Evolutionary conservation across 768 basidiomycete species (phyloP), one percentile per base, ranked within the genome.

Genomic region (Lentinus brumalis): DNA sequence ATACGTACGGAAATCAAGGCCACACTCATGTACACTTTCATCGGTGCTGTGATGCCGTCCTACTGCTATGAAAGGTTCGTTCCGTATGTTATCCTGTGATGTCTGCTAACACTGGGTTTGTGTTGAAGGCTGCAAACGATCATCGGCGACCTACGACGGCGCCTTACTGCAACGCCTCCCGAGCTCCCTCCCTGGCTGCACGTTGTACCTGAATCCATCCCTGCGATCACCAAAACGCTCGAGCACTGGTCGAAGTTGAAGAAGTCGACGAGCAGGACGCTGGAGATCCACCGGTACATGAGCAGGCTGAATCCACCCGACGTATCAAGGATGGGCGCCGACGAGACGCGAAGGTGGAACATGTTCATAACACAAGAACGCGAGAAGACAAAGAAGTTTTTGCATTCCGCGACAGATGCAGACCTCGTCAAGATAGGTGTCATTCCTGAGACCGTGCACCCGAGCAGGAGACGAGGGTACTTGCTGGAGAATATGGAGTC

Each of bases 141-240:
- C 15, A 50, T 64, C 16, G 44, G 59, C 9, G 42, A 56, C 31
- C 12, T 67, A 9, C 6, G 26, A 15, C 8, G 42, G 6, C 41
- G 47, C 2, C 63, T 67, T 2, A 49, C 56, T 9, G 7, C 38
- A 15, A 30, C 18, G 11, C 66, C 61, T 4, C 59, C 61, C 4
- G 30, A 50, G 14, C 61, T 67, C 26, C 66, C 66, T 1, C 10
- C 45, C 2, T 67, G 64, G 64, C 16, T 67, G 30, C 57, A 67
- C 51, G 55, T 67, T 35, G 60, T 30, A 18, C 46, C 32, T 41
- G 14, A 15, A 5, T n/a, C 54, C n/a, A 35, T 61, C n/a, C 50
- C 47, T 7, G 12, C 39, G 10, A 26, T 53, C 15, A 31, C 45
- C 9, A n/a, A 45, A 10, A 45, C 58, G 16, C 58, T 59, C 35